These are phyloP conservation scores for Ochromonadaceae sp. DNA, from an alignment of 352 stramenopile genomes.

Conservation along the genomic window DNA sequence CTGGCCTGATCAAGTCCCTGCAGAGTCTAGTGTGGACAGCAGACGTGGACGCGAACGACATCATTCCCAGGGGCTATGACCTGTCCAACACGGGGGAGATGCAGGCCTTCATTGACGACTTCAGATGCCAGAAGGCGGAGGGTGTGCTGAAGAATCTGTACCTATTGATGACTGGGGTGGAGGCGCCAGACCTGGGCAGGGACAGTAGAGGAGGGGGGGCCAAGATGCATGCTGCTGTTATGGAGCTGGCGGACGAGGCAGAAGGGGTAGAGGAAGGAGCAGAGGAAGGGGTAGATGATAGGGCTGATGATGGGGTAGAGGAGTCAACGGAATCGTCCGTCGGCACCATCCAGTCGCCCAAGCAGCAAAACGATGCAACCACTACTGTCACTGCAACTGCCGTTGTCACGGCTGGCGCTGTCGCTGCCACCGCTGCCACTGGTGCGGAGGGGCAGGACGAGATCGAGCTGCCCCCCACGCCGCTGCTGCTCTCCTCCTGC, in stretches of 20 bases:
- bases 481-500: too few relatives aligned
- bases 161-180: background rate
- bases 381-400: too few relatives aligned
- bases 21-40: constrained; percentile 55
- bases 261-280: background rate
- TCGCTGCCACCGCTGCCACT: too few relatives aligned
- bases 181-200: background rate
- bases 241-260: too few relatives aligned
- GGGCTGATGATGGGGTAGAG: constrained; percentile 4
- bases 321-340: background rate
- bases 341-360: too few relatives aligned
- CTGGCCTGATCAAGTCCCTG: constrained; percentile 62
- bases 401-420: too few relatives aligned
- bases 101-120: constrained; percentile 70
- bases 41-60: constrained; percentile 48
- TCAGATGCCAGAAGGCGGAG: constrained; percentile 57
- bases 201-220: background rate
- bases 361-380: background rate
- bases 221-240: too few relatives aligned
- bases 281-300: constrained; percentile 8
- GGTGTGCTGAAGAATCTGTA: constrained; percentile 51
- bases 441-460: too few relatives aligned
- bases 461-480: too few relatives aligned
- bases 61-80: constrained; percentile 72
- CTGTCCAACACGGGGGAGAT: constrained; percentile 58